These are phyloP conservation scores for Solanum peruvianum DNA, from an alignment of 257 asterid genomes.

Conservation along the genomic window DNA sequence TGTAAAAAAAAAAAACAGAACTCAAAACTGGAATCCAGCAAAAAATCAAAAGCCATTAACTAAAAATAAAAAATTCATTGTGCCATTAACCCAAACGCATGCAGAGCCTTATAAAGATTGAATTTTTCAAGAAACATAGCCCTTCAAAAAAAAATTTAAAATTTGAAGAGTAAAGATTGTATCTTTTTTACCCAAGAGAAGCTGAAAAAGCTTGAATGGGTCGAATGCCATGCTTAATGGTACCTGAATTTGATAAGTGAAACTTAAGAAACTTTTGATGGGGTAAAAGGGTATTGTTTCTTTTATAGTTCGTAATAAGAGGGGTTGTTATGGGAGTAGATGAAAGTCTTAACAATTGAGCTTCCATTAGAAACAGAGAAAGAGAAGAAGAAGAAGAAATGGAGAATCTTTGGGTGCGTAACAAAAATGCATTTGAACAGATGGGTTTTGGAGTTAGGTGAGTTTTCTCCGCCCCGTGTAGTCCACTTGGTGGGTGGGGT, in stretches of 20 bases:
- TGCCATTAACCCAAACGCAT: background rate
- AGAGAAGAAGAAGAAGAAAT: background rate
- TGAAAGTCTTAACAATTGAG: constrained; percentile 27
- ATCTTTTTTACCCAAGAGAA: constrained; percentile 30
- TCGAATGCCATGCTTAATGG: constrained; percentile 11
- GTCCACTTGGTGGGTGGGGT: background rate
- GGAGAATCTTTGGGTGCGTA: background rate
- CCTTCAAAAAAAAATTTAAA: background rate
- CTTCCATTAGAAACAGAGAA: constrained; percentile 29
- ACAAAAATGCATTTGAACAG: background rate
- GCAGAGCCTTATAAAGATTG: background rate
- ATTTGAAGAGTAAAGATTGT: background rate
- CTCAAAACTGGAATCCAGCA: background rate
- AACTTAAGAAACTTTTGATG: constrained; percentile 1
- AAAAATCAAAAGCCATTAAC: background rate
- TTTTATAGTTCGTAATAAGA: constrained; percentile 6
- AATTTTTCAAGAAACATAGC: background rate
- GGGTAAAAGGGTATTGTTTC: constrained; percentile 3
- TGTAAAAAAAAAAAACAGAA: background rate
- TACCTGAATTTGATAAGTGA: constrained; percentile 11
- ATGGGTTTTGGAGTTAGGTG: background rate
- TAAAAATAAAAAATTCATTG: background rate
- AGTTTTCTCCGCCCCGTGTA: background rate
- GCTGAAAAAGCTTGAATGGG: constrained; percentile 34
- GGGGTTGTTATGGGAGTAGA: constrained; percentile 15